Percentiles rank a stretch among this genome's conserved stretches.
Conservation (phyloP, 305 asterid species). For the Solanum hybrid region DNA sequence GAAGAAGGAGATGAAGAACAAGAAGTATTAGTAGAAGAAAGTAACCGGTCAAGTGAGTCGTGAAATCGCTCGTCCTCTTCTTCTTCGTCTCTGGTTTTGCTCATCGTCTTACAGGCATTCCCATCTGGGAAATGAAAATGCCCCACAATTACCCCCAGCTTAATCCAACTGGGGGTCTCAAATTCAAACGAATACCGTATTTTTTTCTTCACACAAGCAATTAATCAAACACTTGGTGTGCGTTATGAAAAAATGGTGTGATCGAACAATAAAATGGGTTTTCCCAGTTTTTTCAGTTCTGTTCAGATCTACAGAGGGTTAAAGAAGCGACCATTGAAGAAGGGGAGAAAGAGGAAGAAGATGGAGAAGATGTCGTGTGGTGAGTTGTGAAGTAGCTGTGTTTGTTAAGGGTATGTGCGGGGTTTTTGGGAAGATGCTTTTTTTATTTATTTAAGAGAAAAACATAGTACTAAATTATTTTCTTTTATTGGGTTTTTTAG, state of each 20-base stretch:
- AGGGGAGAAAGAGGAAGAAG: neutral
- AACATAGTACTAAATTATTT: neutral
- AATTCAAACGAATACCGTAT: neutral
- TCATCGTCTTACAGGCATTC: constrained; percentile 17
- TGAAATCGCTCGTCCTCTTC: constrained; percentile 60
- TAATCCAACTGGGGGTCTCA: constrained; percentile 12
- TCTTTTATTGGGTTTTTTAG: too few relatives aligned
- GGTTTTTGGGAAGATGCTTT: neutral
- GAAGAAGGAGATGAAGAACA: constrained; percentile 55
- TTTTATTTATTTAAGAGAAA: neutral
- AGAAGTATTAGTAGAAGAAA: constrained; percentile 81
- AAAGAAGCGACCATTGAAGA: neutral
- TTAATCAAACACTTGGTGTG: constrained; percentile 10
- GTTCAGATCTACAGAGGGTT: neutral
- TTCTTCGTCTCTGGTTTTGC: constrained; percentile 53
- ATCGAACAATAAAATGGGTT: neutral
- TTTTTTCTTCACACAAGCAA: neutral
- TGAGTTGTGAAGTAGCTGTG: constrained; percentile 11
- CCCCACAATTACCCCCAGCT: constrained; percentile 6
- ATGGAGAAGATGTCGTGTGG: constrained; percentile 8
- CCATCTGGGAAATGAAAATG: constrained; percentile 12
- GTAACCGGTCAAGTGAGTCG: constrained; percentile 83
- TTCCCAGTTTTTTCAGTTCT: neutral
- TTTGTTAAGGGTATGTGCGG: neutral
- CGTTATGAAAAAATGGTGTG: neutral